Evolutionary conservation across 192 early-diverging fungal species (phyloP), one percentile per base, ranked within the genome.

Genomic region (Phlyctochytrium planicorne): DNA sequence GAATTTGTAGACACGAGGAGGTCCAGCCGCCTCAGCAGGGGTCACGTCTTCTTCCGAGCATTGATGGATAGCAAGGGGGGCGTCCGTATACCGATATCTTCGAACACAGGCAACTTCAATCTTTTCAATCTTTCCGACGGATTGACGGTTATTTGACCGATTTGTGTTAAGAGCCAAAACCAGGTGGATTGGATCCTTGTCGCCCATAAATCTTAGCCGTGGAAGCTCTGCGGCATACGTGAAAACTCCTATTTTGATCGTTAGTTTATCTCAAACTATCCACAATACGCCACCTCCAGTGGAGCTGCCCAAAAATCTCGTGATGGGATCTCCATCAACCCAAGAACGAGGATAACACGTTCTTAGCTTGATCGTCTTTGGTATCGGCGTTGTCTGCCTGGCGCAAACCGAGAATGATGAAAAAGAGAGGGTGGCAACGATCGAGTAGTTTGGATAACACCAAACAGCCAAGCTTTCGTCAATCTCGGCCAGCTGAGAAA

Each of bases 141-240:
- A 10, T 20, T 47, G 40, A 20, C 40, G 40, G 6, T 4, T 6
- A 25, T 10, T 6, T 29, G 55, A 57, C 40, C 12, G 10, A n/a
- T 10, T 50, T 50, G 10, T 10, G 40, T 50, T 50, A 6, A 57
- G 55, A 6, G 16, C 20, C 10, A 57, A 27, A 6, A 25, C 20
- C 12, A 57, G 4, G 27, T 57, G 10, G 20, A 57, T 29, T 10
- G 55, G 55, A 12, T 57, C 55, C 27, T 57, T 57, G 40, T 47
- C 40, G 27, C 55, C 55, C 10, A 57, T 24, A 6, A 14, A 57
- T 4, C 10, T 27, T 12, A 57, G 20, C 10, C 55, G 16, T 27
- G 55, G 55, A 27, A 57, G 10, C 55, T 57, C 55, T 4, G 55
- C 55, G 55, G 20, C 16, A 27, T 57, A 57, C 12, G 55, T 57